phyloP scores from a whole-genome alignment of 306 rosid species.

The Rosa rugosa region DNA sequence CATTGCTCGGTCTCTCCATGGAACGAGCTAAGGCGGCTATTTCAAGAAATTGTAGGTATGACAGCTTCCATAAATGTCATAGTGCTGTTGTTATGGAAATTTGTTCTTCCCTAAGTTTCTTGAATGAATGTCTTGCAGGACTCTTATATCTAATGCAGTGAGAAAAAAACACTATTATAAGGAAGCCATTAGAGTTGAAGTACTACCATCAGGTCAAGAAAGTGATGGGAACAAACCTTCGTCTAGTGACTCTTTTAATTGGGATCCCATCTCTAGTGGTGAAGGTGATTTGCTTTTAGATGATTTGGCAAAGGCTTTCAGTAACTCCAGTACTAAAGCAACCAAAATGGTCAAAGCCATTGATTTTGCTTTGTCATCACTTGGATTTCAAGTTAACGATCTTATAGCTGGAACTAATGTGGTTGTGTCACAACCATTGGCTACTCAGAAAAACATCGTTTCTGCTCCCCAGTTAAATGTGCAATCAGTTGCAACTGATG shows the following conservation, averaged over 20 bases:
- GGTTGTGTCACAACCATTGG: constrained; percentile 26
- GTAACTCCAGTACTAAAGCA: constrained; percentile 37
- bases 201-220: constrained; percentile 44
- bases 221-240: constrained; percentile 45
- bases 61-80: constrained; percentile 17
- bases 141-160: constrained; percentile 64
- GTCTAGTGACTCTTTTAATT: constrained; percentile 51
- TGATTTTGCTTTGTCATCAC: constrained; percentile 57
- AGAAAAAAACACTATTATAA: constrained; percentile 71
- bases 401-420: constrained; percentile 37
- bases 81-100: constrained; percentile 15
- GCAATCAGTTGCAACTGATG: constrained; percentile 28
- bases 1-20: constrained; percentile 68
- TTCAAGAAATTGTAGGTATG: constrained; percentile 88
- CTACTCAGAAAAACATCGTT: constrained; percentile 16
- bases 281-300: constrained; percentile 78
- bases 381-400: constrained; percentile 66
- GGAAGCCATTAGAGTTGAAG: constrained; percentile 72
- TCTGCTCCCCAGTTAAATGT: constrained; percentile 29
- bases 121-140: constrained; percentile 44
- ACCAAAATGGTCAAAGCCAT: constrained; percentile 62
- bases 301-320: constrained; percentile 57
- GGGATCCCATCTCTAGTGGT: constrained; percentile 88
- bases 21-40: constrained; percentile 79
- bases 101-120: constrained; percentile 15